Evolutionary conservation across 345 rosid genomes (phyloP).

Genomic region (Syzygium jambos): DNA sequence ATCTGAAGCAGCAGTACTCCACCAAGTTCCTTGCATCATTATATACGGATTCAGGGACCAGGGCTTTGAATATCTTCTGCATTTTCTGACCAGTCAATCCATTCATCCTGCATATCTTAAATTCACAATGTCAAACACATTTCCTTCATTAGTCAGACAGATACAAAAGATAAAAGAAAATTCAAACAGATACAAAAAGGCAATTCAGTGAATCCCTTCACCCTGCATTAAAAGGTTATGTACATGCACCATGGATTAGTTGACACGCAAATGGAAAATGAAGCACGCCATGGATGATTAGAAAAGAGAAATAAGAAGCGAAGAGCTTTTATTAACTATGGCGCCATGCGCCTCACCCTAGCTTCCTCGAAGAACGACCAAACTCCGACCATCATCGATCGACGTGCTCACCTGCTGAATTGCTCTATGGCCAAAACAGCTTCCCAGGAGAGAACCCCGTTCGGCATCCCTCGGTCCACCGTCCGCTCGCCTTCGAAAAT

Average conservation of each 20-base stretch:
- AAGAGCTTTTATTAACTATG: not conserved
- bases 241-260: not conserved
- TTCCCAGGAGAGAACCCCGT: constrained; percentile 59
- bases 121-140: constrained; percentile 27
- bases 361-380: not conserved
- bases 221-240: not conserved
- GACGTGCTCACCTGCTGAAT: constrained; percentile 69
- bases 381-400: not conserved
- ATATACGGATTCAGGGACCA: constrained; percentile 51
- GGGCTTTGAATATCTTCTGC: constrained; percentile 81
- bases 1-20: constrained; percentile 94
- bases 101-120: constrained; percentile 77
- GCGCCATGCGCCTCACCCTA: not conserved
- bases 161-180: not conserved
- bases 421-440: constrained; percentile 87
- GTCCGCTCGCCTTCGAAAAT: constrained; percentile 71
- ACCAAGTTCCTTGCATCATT: constrained; percentile 64
- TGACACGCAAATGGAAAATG: not conserved
- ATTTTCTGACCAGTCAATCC: constrained; percentile 75
- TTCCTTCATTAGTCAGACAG: constrained; percentile 15
- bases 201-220: not conserved
- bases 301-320: not conserved
- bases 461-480: constrained; percentile 39
- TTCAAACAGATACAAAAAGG: not conserved
- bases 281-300: not conserved